Conservation (phyloP, 108 stramenopile genomes). For the Asterionellopsis glacialis region DNA sequence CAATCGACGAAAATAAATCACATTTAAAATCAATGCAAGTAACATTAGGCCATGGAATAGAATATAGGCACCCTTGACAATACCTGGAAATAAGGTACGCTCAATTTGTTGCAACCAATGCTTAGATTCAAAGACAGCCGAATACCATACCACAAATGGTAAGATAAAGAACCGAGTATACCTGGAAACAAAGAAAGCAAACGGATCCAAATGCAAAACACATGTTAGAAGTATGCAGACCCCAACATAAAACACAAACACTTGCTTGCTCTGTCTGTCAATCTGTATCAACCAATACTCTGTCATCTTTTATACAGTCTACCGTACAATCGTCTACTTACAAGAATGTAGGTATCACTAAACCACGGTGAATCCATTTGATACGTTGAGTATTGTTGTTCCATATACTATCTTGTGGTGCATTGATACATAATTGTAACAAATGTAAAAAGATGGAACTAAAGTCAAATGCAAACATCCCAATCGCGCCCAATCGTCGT, state of each 20-base stretch:
- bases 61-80: constrained; percentile 31
- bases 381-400: not conserved
- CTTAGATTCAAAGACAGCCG: constrained; percentile 56
- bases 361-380: constrained; percentile 28
- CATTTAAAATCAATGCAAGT: constrained; percentile 48
- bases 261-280: no score
- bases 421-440: constrained; percentile 73
- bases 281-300: no score
- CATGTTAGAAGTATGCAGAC: no score
- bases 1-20: constrained; percentile 50
- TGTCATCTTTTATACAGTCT: no score
- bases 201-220: not conserved
- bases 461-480: constrained; percentile 67
- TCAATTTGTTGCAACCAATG: constrained; percentile 80
- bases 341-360: constrained; percentile 69
- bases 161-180: constrained; percentile 69
- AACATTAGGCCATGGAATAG: constrained; percentile 48
- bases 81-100: constrained; percentile 59
- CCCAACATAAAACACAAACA: no score
- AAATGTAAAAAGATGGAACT: constrained; percentile 64
- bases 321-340: no score
- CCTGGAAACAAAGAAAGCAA: constrained; percentile 4
- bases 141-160: constrained; percentile 66
- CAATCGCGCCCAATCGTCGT: constrained; percentile 65
- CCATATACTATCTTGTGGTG: constrained; percentile 29